Percentiles rank a stretch among this genome's conserved stretches.
phyloP scores from a whole-genome alignment of 2,329 filamentous ascomycete genomes.

The Colletotrichum chlorophyti region DNA sequence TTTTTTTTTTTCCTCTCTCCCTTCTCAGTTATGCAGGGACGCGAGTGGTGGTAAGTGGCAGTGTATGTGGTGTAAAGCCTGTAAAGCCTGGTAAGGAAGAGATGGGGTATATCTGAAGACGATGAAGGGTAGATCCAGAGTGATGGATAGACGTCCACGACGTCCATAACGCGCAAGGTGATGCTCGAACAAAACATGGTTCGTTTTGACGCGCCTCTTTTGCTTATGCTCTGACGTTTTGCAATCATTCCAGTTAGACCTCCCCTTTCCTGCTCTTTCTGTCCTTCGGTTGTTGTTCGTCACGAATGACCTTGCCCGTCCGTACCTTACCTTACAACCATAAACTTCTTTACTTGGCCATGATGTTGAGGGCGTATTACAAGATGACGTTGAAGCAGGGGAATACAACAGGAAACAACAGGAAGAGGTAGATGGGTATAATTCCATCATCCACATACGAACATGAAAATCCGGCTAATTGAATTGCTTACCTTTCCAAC shows the following conservation, averaged over 20 bases:
- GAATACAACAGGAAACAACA: background rate
- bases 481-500: too few relatives aligned
- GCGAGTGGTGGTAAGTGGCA: background rate
- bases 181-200: constrained; percentile 8
- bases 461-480: too few relatives aligned
- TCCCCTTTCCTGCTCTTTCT: background rate
- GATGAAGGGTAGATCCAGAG: too few relatives aligned
- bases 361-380: constrained; percentile 2
- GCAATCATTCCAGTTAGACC: too few relatives aligned
- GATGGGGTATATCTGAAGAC: too few relatives aligned
- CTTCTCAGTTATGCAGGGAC: too few relatives aligned
- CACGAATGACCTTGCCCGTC: background rate
- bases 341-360: background rate
- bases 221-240: constrained; percentile 1
- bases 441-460: too few relatives aligned
- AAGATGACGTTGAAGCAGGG: background rate
- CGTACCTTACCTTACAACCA: background rate
- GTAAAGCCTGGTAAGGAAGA: too few relatives aligned
- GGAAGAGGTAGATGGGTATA: background rate
- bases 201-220: background rate
- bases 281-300: background rate
- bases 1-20: too few relatives aligned
- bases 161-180: too few relatives aligned
- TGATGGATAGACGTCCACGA: too few relatives aligned
- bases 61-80: too few relatives aligned